phyloP scores from a whole-genome alignment of 108 stramenopile genomes.

The Epipyxis sp. region DNA sequence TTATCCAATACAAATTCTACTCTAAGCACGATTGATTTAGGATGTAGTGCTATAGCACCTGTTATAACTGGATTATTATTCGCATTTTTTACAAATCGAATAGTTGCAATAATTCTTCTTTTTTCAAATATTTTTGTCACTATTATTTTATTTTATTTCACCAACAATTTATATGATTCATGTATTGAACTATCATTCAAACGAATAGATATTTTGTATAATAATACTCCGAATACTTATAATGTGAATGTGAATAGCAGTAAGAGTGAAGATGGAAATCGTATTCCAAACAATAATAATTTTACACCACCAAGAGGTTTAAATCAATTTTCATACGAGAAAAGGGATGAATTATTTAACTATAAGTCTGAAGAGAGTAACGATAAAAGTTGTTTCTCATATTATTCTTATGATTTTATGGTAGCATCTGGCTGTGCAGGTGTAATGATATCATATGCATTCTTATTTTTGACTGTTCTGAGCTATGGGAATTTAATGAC shows the following conservation, averaged over 20 bases:
- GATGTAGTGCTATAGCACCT: neutral
- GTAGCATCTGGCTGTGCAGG: constrained; percentile 1
- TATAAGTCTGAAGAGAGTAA: neutral
- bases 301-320: too few species aligned
- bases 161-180: neutral
- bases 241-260: neutral
- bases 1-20: constrained; percentile 15
- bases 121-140: neutral
- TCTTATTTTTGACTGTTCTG: constrained; percentile 25
- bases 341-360: too few species aligned
- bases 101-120: constrained; percentile 1
- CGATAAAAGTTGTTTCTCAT: neutral
- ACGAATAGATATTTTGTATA: neutral
- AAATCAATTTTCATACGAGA: too few species aligned
- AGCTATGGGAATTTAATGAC: constrained; percentile 15
- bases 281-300: neutral
- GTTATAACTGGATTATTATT: constrained; percentile 8
- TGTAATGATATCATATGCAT: constrained; percentile 18
- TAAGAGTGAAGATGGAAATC: neutral
- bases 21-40: constrained; percentile 9
- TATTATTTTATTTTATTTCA: neutral
- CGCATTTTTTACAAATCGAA: neutral
- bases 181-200: neutral
- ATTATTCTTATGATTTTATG: neutral
- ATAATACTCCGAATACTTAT: neutral